These are phyloP conservation scores for Zopfia rhizophila DNA, from an alignment of 2,329 filamentous ascomycete species.

Conservation along the genomic window DNA sequence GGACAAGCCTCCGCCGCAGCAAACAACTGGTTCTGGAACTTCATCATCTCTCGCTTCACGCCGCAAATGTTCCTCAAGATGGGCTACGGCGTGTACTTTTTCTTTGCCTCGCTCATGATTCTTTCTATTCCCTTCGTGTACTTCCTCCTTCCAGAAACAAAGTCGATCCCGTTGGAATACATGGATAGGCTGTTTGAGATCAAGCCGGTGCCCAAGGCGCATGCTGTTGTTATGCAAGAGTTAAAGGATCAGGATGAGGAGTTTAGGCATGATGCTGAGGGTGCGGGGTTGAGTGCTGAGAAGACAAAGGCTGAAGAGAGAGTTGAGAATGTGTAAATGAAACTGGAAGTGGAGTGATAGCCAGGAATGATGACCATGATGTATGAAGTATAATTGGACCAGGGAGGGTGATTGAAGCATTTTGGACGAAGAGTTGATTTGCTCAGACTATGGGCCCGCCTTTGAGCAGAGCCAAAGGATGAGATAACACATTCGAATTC, in stretches of 20 bases:
- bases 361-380: too few species aligned
- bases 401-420: too few species aligned
- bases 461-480: too few species aligned
- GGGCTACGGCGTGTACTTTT: slow-evolving; percentile 57
- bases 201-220: slow-evolving; percentile 54
- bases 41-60: slow-evolving; percentile 74
- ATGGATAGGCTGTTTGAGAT: slow-evolving; percentile 61
- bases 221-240: slow-evolving; percentile 52
- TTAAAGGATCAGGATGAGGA: slow-evolving; percentile 52
- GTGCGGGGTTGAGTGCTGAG: slow-evolving; percentile 30
- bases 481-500: too few species aligned
- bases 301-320: slow-evolving; percentile 46
- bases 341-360: too few species aligned
- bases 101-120: slow-evolving; percentile 61
- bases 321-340: too few species aligned
- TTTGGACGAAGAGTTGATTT: too few species aligned
- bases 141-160: slow-evolving; percentile 57
- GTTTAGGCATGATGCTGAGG: slow-evolving; percentile 52
- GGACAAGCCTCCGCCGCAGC: slow-evolving; percentile 77
- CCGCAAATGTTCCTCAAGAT: slow-evolving; percentile 68
- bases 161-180: slow-evolving; percentile 57
- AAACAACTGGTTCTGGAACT: slow-evolving; percentile 79
- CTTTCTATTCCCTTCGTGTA: slow-evolving; percentile 58
- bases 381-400: too few species aligned
- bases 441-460: too few species aligned